Percentiles rank a stretch among this genome's conserved stretches.
Conservation (phyloP, 305 asterid species). For the Striga hermonthica region DNA sequence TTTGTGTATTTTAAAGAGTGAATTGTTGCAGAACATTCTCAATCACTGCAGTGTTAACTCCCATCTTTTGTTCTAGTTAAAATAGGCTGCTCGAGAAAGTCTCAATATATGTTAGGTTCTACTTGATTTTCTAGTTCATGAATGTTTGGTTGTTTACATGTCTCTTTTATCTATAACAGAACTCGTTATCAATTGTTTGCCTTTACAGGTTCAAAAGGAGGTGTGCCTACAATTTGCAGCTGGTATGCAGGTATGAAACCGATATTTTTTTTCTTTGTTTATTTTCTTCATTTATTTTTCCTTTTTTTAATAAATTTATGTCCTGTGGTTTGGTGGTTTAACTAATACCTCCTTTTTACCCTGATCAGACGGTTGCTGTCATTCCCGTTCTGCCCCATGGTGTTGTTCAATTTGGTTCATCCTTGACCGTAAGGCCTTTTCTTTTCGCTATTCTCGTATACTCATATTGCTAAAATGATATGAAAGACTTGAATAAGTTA, state of each 20-base stretch:
- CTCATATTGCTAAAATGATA: no score
- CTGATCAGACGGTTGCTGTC: conserved; percentile 71
- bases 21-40: neutral
- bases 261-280: neutral
- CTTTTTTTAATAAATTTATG: neutral
- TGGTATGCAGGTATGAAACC: conserved; percentile 73
- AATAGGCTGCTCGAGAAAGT: neutral
- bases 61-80: neutral
- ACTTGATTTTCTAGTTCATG: neutral
- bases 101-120: no score
- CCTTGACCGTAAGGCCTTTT: conserved; percentile 51
- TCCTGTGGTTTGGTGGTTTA: conserved; percentile 1
- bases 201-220: conserved; percentile 66
- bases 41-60: neutral
- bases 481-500: no score
- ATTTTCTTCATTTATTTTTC: neutral
- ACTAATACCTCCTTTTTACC: conserved; percentile 4
- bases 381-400: conserved; percentile 95
- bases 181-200: conserved; percentile 2
- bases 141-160: neutral
- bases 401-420: conserved; percentile 89
- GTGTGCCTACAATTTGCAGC: conserved; percentile 67
- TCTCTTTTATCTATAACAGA: neutral
- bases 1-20: neutral
- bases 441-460: conserved; percentile 2